phyloP scores from a whole-genome alignment of 495 filamentous ascomycete genomes.

The Jackrogersella minutella region DNA sequence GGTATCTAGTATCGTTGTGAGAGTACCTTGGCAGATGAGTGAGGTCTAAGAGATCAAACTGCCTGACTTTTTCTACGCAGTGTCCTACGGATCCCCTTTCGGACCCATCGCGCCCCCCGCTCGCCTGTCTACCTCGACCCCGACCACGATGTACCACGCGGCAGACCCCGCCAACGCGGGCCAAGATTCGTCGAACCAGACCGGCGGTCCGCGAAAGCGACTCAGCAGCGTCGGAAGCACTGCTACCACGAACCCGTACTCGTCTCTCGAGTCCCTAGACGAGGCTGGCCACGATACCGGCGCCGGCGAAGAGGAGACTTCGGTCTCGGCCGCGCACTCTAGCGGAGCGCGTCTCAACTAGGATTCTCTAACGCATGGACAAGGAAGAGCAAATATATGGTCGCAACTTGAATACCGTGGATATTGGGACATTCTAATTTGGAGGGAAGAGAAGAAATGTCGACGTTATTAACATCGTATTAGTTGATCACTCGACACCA shows the following conservation, averaged over 20 bases:
- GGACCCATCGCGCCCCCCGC: conserved; percentile 36
- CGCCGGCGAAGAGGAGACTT: neutral
- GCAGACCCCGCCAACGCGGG: neutral
- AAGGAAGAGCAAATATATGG: too few relatives aligned
- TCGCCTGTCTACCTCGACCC: conserved; percentile 5
- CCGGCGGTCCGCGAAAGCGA: neutral
- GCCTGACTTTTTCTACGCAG: conserved; percentile 12
- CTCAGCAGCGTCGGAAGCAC: neutral
- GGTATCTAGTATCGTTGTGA: neutral
- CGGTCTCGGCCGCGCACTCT: neutral
- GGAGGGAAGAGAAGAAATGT: too few relatives aligned
- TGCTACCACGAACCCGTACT: conserved; percentile 21
- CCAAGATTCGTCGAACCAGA: neutral
- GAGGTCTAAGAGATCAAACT: neutral
- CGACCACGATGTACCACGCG: neutral
- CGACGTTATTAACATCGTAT: too few relatives aligned
- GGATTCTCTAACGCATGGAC: neutral
- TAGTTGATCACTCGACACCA: too few relatives aligned
- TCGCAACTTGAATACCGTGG: neutral
- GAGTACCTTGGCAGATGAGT: neutral
- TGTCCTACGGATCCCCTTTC: conserved; percentile 33
- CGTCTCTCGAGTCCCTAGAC: conserved; percentile 25
- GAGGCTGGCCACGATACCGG: neutral
- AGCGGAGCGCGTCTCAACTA: conserved; percentile 20
- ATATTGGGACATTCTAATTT: neutral